phyloP scores from a whole-genome alignment of 2,329 filamentous ascomycete species.

The Chaetomiaceae sp. region DNA sequence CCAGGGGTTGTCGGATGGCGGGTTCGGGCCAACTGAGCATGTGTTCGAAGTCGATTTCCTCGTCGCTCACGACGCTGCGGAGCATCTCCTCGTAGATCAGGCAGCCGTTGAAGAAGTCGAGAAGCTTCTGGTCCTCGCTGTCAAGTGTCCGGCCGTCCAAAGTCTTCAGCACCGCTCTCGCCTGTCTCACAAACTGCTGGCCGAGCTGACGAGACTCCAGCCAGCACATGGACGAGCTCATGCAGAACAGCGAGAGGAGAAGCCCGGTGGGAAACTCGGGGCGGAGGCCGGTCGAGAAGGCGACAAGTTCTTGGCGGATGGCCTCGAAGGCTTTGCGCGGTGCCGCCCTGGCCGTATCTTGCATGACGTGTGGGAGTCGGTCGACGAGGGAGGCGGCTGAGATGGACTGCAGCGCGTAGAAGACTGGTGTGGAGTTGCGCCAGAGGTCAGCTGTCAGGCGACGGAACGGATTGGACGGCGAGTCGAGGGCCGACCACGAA shows the following conservation, averaged over 20 bases:
- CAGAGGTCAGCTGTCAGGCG: conserved; percentile 25
- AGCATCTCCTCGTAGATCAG: conserved; percentile 31
- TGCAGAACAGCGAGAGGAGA: conserved; percentile 28
- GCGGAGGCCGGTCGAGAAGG: conserved; percentile 13
- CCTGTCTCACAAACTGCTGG: conserved; percentile 25
- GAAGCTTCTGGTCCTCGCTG: conserved; percentile 17
- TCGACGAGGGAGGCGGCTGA: conserved; percentile 29
- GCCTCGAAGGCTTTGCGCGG: conserved; percentile 25
- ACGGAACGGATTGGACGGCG: conserved; percentile 27
- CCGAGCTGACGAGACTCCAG: conserved; percentile 27
- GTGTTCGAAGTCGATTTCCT: conserved; percentile 26
- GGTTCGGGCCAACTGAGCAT: conserved; percentile 29
- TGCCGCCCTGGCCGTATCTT: conserved; percentile 23
- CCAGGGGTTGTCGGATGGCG: conserved; percentile 2
- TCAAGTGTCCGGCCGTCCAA: conserved; percentile 17
- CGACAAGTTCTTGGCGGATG: conserved; percentile 25
- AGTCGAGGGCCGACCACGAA: conserved; percentile 30
- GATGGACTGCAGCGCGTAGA: conserved; percentile 28
- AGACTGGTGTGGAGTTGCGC: conserved; percentile 26
- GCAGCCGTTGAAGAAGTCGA: conserved; percentile 30
- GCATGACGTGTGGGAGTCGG: conserved; percentile 26
- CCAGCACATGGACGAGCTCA: conserved; percentile 31
- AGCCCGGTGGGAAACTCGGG: conserved; percentile 24
- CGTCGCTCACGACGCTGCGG: conserved; percentile 29
- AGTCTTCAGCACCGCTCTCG: conserved; percentile 22